Evolutionary conservation across 23 red algal species (phyloP), one percentile per base, ranked within the genome.

Genomic region (Rhodosorus marinus): DNA sequence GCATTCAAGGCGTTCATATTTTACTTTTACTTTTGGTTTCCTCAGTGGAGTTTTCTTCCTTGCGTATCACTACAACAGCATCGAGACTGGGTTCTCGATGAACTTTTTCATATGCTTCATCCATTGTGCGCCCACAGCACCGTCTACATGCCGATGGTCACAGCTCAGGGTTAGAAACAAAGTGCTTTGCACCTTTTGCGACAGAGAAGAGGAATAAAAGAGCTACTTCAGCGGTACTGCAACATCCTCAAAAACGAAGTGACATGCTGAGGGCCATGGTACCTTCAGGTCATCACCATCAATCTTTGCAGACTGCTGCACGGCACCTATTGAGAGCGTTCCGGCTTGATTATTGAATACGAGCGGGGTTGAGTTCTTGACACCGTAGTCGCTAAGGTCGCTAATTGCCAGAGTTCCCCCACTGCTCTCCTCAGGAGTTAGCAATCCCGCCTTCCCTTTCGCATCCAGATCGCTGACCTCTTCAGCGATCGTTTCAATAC

Each of bases 131-230:
- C 90, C 90, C 7, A 98, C 90, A 4, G 90, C 90, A 6, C 90
- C 90, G 63, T 98, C 90, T n/a, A 98, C 63, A n/a, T 86, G 79
- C 20, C 90, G 90, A 52, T 98, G 90, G 57, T 98, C 90, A 30
- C 83, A 92, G 15, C 72, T 80, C 35, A 92, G 35, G 19, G 83
- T 92, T 8, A 92, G 74, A 21, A 20, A 62, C 66, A 92, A 57
- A 11, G 11, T 17, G 38, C 17, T 43, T 17, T 11, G 11, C 6
- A 65, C 51, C n/a, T n/a, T n/a, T n/a, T n/a, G n/a, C n/a, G n/a
- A n/a, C n/a, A n/a, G n/a, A n/a, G n/a, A n/a, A n/a, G n/a, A n/a
- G n/a, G n/a, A n/a, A n/a, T n/a, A n/a, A n/a, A n/a, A n/a, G n/a
- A n/a, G n/a, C n/a, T n/a, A n/a, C n/a, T n/a, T n/a, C n/a, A n/a